Conservation (phyloP, 495 filamentous ascomycete genomes). For the Xylaria palmicola region DNA sequence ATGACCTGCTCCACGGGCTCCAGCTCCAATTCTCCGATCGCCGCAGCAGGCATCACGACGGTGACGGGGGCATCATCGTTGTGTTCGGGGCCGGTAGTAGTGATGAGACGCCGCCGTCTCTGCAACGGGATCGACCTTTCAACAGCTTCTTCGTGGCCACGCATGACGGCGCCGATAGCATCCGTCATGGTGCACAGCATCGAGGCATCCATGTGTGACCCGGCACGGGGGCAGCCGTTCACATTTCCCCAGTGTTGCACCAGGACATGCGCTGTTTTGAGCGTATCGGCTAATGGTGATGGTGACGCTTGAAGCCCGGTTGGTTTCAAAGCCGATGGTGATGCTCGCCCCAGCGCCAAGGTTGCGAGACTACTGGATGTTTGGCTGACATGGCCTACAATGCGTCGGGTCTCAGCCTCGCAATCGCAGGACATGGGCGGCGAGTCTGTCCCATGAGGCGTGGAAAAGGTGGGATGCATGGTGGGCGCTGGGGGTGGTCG, state of each 20-base stretch:
- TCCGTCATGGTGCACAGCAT: neutral
- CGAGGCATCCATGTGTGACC: neutral
- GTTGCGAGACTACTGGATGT: neutral
- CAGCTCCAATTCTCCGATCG: neutral
- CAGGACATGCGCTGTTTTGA: neutral
- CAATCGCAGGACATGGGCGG: neutral
- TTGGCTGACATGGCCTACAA: neutral
- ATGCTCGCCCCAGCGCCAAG: too few relatives aligned
- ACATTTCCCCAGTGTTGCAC: conserved; percentile 16
- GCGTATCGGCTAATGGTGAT: neutral
- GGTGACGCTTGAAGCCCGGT: neutral
- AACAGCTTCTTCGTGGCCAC: too few relatives aligned
- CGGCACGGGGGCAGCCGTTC: conserved; percentile 12
- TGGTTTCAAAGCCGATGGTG: too few relatives aligned
- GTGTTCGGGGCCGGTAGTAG: too few relatives aligned
- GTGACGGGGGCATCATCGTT: too few relatives aligned
- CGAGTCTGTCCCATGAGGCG: neutral
- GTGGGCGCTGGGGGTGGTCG: too few relatives aligned
- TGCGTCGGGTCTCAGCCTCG: neutral
- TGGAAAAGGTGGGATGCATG: neutral
- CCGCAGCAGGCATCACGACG: neutral
- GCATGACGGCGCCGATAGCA: neutral
- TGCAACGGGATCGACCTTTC: too few relatives aligned
- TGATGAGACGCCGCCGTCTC: too few relatives aligned
- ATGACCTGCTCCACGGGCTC: neutral